A percentile compares a stretch with the other conserved stretches of the same genome.
phyloP scores from a whole-genome alignment of 495 filamentous ascomycete genomes.

The Acidomyces sp. region DNA sequence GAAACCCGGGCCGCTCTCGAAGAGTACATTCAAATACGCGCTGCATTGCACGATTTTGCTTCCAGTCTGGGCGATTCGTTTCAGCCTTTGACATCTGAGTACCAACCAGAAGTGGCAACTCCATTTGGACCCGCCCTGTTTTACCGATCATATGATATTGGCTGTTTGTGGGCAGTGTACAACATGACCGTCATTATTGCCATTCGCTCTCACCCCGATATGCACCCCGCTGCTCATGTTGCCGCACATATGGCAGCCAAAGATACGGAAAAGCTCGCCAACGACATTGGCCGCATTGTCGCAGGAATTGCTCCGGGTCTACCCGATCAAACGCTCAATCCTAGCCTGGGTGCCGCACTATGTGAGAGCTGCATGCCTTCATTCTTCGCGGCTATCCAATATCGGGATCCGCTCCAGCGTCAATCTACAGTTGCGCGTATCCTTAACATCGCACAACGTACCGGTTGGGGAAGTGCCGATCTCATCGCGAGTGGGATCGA shows the following conservation, averaged over 20 bases:
- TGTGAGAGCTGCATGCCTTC: slow-evolving; percentile 66
- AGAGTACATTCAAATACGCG: slow-evolving; percentile 67
- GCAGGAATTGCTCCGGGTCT: slow-evolving; percentile 60
- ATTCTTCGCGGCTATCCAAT: slow-evolving; percentile 81
- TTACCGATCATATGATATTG: slow-evolving; percentile 76
- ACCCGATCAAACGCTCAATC: slow-evolving; percentile 47
- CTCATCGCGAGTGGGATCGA: slow-evolving; percentile 77
- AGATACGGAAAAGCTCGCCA: slow-evolving; percentile 54
- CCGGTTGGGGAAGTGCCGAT: slow-evolving; percentile 72
- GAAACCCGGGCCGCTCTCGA: slow-evolving; percentile 55
- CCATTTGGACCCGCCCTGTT: slow-evolving; percentile 76
- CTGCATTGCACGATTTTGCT: slow-evolving; percentile 54
- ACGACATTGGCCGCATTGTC: slow-evolving; percentile 65
- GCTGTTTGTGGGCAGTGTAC: slow-evolving; percentile 71
- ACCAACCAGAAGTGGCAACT: slow-evolving; percentile 44
- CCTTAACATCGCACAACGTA: slow-evolving; percentile 60
- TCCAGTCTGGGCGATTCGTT: slow-evolving; percentile 61
- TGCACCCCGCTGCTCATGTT: slow-evolving; percentile 85
- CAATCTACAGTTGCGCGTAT: slow-evolving; percentile 62
- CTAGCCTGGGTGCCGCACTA: slow-evolving; percentile 65
- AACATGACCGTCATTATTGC: slow-evolving; percentile 70
- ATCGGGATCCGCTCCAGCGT: slow-evolving; percentile 55
- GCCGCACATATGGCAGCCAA: slow-evolving; percentile 60
- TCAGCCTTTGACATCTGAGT: slow-evolving; percentile 61
- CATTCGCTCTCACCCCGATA: slow-evolving; percentile 64